Evolutionary conservation across 2,329 filamentous ascomycete species (phyloP).

Genomic region (Xenosphaeropsis pyriputrescens): DNA sequence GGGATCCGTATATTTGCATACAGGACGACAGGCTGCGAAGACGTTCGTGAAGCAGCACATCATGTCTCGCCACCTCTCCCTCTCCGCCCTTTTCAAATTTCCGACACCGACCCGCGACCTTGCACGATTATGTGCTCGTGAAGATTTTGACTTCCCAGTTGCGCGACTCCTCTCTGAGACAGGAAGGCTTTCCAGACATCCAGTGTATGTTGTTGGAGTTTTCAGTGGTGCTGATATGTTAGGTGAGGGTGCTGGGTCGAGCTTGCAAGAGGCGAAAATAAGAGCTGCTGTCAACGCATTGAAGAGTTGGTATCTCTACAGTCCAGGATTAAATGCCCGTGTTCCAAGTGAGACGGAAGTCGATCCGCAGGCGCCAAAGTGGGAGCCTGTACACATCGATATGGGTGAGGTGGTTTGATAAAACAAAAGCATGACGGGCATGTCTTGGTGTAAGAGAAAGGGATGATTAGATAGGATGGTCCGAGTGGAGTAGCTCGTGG

Average conservation of each 20-base stretch:
- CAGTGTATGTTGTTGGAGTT: conserved; percentile 88
- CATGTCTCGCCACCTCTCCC: conserved; percentile 61
- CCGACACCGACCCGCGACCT: conserved; percentile 73
- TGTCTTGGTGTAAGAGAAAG: neutral
- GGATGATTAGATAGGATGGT: neutral
- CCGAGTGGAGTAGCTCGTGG: neutral
- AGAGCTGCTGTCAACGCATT: conserved; percentile 74
- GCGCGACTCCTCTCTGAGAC: conserved; percentile 85
- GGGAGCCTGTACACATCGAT: conserved; percentile 41
- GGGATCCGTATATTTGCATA: conserved; percentile 75
- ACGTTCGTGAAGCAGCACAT: conserved; percentile 76
- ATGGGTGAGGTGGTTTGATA: conserved; percentile 33
- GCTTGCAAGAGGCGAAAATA: conserved; percentile 60
- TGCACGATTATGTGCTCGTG: conserved; percentile 66
- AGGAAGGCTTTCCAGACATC: conserved; percentile 67
- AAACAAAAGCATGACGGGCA: neutral
- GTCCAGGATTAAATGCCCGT: conserved; percentile 33
- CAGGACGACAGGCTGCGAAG: conserved; percentile 64
- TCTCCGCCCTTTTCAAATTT: conserved; percentile 73
- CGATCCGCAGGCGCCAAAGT: conserved; percentile 21
- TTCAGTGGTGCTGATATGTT: conserved; percentile 85
- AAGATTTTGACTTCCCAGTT: conserved; percentile 77
- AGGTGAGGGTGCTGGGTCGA: conserved; percentile 74
- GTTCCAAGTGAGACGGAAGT: conserved; percentile 33
- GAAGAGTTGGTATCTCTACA: conserved; percentile 95